Evolutionary conservation across 768 basidiomycete species (phyloP).

Genomic region (Psilocybe cyanescens): DNA sequence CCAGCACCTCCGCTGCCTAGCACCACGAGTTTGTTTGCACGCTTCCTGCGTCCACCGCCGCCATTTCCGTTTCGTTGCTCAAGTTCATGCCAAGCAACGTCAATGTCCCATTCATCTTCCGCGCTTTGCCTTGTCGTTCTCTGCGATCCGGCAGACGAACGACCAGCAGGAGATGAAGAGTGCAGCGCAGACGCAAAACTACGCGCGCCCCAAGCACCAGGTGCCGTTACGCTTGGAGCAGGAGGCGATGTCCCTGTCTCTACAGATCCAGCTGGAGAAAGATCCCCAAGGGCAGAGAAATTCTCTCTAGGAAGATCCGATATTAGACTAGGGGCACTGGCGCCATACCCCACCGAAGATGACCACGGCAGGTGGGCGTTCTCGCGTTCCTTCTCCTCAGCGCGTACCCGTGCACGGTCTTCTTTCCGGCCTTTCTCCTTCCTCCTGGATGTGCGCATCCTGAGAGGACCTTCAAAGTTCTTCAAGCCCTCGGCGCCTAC

Average conservation of each 20-base stretch:
- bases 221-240: background rate
- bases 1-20: constrained; percentile 68
- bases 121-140: constrained; percentile 31
- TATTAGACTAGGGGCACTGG: constrained; percentile 20
- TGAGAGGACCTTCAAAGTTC: constrained; percentile 84
- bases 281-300: constrained; percentile 22
- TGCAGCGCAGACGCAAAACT: constrained; percentile 85
- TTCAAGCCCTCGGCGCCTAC: constrained; percentile 78
- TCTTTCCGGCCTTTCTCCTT: constrained; percentile 87
- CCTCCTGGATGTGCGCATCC: constrained; percentile 70
- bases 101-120: constrained; percentile 78
- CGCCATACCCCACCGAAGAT: constrained; percentile 11
- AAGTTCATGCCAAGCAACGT: constrained; percentile 81
- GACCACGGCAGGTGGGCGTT: constrained; percentile 39
- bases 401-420: constrained; percentile 77
- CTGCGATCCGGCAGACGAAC: constrained; percentile 27
- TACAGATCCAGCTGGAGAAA: background rate
- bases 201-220: constrained; percentile 77
- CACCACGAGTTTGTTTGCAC: constrained; percentile 68
- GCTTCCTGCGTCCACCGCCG: constrained; percentile 60
- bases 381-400: constrained; percentile 79
- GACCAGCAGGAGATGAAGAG: constrained; percentile 40
- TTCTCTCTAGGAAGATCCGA: constrained; percentile 25
- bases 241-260: constrained; percentile 1
- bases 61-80: constrained; percentile 45